A percentile compares a stretch with the other conserved stretches of the same genome.
These are phyloP conservation scores for Anthracocystis walkeri DNA, from an alignment of 1,284 basidiomycete species.

Conservation along the genomic window DNA sequence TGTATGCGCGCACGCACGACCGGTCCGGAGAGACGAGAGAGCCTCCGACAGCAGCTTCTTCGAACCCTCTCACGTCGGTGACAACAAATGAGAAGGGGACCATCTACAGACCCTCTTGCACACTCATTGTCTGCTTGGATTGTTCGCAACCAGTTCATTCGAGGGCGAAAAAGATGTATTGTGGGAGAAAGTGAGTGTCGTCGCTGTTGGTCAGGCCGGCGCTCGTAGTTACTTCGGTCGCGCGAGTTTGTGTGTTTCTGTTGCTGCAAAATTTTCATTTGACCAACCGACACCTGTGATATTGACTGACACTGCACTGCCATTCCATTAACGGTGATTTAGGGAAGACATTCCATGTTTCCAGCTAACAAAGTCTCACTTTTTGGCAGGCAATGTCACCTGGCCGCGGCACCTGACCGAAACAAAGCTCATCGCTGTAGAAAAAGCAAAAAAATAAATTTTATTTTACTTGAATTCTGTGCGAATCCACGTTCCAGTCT, in stretches of 20 bases:
- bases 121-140: too few relatives aligned
- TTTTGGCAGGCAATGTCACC: background rate
- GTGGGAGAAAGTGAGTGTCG: background rate
- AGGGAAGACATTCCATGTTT: background rate
- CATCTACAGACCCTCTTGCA: too few relatives aligned
- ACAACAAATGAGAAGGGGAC: too few relatives aligned
- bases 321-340: background rate
- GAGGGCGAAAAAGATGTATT: too few relatives aligned
- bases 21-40: background rate
- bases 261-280: constrained; percentile 7
- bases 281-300: background rate
- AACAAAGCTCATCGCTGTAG: background rate
- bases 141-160: too few relatives aligned
- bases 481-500: background rate
- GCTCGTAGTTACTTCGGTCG: constrained; percentile 25
- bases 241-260: background rate
- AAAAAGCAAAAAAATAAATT: background rate
- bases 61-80: too few relatives aligned
- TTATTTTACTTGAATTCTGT: background rate
- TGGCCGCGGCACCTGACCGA: constrained; percentile 7
- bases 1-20: background rate
- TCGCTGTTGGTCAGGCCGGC: constrained; percentile 30
- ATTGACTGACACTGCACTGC: background rate
- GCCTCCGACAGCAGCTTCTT: background rate
- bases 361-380: background rate